Evolutionary conservation across 805 yeast genomes (phyloP), one percentile per base, ranked within the genome.

Genomic region (Lipomyces mesembrius): DNA sequence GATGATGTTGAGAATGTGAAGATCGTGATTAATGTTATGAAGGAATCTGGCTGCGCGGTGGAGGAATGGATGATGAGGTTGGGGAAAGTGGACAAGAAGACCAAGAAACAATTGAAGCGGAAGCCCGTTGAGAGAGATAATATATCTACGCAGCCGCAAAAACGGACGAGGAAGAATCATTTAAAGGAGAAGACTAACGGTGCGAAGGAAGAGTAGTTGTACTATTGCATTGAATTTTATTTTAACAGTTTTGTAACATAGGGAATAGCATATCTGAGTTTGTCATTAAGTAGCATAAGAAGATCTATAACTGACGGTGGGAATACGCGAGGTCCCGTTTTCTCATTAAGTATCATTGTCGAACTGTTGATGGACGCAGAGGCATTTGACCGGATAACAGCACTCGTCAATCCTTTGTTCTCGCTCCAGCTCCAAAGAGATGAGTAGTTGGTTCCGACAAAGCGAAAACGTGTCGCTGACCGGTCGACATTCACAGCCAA

Each of bases 1-100:
- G 96, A 91, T 70, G 99, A 95, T 76, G 79, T 85, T 2, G 77
- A 84, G 64, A 86, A 90, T 1, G 84, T 95, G 57, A 90, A 90
- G 76, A 90, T 95, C 9, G 90, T 95, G 55, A 85, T 94, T 35
- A 95, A 93, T 75, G 98, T 95, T 17, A 94, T 95, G 97, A 90
- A 90, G 74, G 97, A 93, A 78, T 90, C 97, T 72, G 97, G 97
- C 1, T 71, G 77, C 57, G 77, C 75, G 12, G 85, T 88, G 62
- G 87, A 90, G 46, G 86, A 81, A 37, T 95, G 99, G 99, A 86
- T 95, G 89, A 84, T 86, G 53, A 83, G 86, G 65, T 77, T 90
- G 76, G 82, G 87, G 17, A 90, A 90, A 76, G 79, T 92, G 65
- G 78, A 86, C 12, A 85, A 86, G 74, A 89, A 89, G 81, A 83